A percentile compares a stretch with the other conserved stretches of the same genome.
Evolutionary conservation across 2,329 filamentous ascomycete species (phyloP).

Genomic region (Graphiopsis chlorocephala): DNA sequence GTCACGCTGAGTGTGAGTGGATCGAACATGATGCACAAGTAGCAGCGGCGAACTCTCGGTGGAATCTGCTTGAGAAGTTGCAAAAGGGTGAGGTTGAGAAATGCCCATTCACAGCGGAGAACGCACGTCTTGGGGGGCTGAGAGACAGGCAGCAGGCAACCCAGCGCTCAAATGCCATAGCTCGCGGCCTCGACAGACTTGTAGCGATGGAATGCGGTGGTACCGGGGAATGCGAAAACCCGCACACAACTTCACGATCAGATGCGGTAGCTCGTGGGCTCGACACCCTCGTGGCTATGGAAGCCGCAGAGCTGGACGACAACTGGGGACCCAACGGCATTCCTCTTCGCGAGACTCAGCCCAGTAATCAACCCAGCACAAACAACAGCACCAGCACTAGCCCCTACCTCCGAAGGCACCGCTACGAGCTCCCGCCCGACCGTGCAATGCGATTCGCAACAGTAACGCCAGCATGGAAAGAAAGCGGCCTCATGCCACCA

Average conservation of each 20-base stretch:
- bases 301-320: constrained; percentile 17
- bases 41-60: constrained; percentile 5
- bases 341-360: not conserved
- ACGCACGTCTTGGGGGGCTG: constrained; percentile 1
- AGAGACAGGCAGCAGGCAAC: constrained; percentile 13
- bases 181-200: constrained; percentile 15
- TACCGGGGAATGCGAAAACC: not conserved
- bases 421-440: constrained; percentile 28
- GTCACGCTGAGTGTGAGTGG: constrained; percentile 1
- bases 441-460: constrained; percentile 30
- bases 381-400: constrained; percentile 13
- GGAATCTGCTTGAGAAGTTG: constrained; percentile 11
- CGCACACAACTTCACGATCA: not conserved
- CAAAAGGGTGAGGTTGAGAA: constrained; percentile 11
- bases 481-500: constrained; percentile 31
- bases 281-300: constrained; percentile 13
- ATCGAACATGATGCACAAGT: not conserved
- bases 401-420: constrained; percentile 27
- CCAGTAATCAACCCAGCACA: not conserved
- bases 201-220: constrained; percentile 15
- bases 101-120: constrained; percentile 13
- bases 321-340: constrained; percentile 16
- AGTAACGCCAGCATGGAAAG: constrained; percentile 29
- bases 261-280: constrained; percentile 17
- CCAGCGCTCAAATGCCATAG: constrained; percentile 8